A percentile compares a stretch with the other conserved stretches of the same genome.
These are phyloP conservation scores for Venturia pyrina DNA, from an alignment of 2,329 filamentous ascomycete genomes.

Conservation along the genomic window DNA sequence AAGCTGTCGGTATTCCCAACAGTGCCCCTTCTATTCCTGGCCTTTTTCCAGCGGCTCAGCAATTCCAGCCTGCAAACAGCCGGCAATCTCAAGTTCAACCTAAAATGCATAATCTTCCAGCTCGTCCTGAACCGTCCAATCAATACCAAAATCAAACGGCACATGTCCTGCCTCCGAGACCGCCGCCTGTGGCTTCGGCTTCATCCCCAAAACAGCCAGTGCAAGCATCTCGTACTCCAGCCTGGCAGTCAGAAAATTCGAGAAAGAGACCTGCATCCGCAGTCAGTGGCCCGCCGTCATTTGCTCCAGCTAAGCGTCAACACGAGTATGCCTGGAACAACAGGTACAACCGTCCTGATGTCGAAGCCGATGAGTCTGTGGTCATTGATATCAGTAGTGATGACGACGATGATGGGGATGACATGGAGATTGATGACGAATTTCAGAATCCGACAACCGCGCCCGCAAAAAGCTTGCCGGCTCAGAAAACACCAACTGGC, in stretches of 20 bases:
- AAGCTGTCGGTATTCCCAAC: background rate
- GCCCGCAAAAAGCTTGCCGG: background rate
- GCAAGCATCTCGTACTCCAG: background rate
- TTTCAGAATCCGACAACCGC: background rate
- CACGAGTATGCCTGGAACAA: background rate
- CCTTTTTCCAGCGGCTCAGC: background rate
- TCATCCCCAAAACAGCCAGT: background rate
- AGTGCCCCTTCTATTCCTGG: constrained; percentile 2
- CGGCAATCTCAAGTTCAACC: background rate
- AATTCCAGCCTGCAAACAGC: background rate
- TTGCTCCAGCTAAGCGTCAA: constrained; percentile 6
- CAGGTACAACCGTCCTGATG: background rate
- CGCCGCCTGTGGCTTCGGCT: background rate
- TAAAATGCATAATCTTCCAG: background rate
- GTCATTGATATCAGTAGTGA: constrained; percentile 13
- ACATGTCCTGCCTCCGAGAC: background rate
- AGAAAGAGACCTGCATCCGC: constrained; percentile 9
- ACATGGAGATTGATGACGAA: constrained; percentile 1
- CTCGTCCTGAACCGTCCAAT: background rate
- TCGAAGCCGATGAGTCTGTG: constrained; percentile 3
- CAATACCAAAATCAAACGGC: background rate
- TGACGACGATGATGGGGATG: background rate
- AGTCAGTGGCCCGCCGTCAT: background rate
- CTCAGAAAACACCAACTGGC: background rate
- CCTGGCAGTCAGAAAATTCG: background rate